phyloP scores from a whole-genome alignment of 768 basidiomycete genomes.

The Phaeotremella fagi region DNA sequence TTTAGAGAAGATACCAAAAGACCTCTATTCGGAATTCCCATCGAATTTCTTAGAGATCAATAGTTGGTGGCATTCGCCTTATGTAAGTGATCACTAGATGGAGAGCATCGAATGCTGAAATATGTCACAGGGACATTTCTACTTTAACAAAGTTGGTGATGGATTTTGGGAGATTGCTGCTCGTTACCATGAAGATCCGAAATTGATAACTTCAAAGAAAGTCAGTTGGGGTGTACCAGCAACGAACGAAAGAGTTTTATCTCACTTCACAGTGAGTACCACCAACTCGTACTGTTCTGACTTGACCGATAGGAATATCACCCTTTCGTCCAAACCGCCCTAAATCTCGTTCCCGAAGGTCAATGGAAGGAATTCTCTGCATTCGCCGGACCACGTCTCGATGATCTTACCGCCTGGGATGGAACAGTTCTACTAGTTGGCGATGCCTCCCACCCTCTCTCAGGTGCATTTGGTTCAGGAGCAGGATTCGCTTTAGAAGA shows the following conservation, averaged over 20 bases:
- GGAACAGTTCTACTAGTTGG: constrained; percentile 21
- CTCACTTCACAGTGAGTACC: constrained; percentile 2
- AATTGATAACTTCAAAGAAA: background rate
- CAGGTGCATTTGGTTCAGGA: constrained; percentile 32
- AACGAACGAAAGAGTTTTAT: constrained; percentile 4
- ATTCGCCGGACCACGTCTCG: constrained; percentile 28
- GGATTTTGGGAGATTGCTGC: constrained; percentile 9
- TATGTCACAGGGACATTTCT: constrained; percentile 2
- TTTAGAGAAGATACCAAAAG: constrained; percentile 14
- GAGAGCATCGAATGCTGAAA: background rate
- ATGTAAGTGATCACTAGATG: background rate
- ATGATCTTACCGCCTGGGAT: constrained; percentile 12
- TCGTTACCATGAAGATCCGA: constrained; percentile 1
- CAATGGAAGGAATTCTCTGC: constrained; percentile 31
- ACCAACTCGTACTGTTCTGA: background rate
- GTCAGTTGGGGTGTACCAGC: constrained; percentile 11
- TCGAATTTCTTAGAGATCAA: constrained; percentile 1
- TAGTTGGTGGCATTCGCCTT: constrained; percentile 2
- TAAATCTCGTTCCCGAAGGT: constrained; percentile 7
- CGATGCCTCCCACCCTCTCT: constrained; percentile 33
- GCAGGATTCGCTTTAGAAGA: constrained; percentile 37
- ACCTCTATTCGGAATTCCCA: background rate
- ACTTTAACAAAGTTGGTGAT: background rate
- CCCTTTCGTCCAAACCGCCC: background rate
- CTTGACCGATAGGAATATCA: constrained; percentile 1